A percentile compares a stretch with the other conserved stretches of the same genome.
These are phyloP conservation scores for Porodaedalea pini DNA, from an alignment of 1,284 basidiomycete species.

Conservation along the genomic window DNA sequence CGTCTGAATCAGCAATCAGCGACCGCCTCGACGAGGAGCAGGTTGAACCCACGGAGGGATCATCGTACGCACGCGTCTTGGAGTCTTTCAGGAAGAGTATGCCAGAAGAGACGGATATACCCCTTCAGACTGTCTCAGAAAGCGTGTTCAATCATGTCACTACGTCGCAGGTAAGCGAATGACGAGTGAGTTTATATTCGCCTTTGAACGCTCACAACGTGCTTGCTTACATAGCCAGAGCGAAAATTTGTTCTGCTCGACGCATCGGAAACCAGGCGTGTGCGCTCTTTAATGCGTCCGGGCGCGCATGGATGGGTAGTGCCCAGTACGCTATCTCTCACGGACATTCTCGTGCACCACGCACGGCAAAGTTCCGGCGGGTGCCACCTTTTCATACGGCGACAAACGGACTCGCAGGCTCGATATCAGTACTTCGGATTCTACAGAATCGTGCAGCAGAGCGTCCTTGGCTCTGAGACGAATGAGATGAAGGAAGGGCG, in stretches of 20 bases:
- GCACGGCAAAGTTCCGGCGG: neutral
- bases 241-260: constrained; percentile 4
- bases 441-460: constrained; percentile 4
- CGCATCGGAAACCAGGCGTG: neutral
- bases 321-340: neutral
- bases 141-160: neutral
- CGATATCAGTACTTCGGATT: constrained; percentile 11
- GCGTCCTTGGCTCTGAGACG: neutral
- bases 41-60: too few species aligned
- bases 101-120: neutral
- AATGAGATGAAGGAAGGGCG: neutral
- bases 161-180: neutral
- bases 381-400: constrained; percentile 4
- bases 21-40: neutral
- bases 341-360: neutral
- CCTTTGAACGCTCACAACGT: neutral
- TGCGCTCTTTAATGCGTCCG: neutral
- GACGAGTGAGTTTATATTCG: neutral
- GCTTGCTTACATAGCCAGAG: neutral
- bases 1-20: constrained; percentile 3
- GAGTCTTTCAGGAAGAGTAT: neutral
- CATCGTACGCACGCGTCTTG: neutral
- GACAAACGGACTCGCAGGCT: neutral
- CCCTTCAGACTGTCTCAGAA: neutral
- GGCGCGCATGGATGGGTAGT: constrained; percentile 12